Evolutionary conservation across 768 basidiomycete species (phyloP), one percentile per base, ranked within the genome.

Genomic region (Trametes maxima): DNA sequence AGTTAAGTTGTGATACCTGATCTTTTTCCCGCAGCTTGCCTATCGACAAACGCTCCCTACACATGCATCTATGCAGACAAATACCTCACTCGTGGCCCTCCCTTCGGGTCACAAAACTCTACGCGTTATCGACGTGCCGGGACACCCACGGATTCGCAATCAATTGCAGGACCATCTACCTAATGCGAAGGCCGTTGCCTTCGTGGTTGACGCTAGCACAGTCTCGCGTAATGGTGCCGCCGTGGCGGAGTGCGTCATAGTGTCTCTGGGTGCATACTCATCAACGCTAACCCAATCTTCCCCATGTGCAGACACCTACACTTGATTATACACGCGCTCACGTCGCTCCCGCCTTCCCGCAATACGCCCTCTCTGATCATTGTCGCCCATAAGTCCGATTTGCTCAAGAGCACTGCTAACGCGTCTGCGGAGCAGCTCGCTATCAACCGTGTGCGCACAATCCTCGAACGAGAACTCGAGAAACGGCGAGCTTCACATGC

Each of bases 401-500:
- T 90, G 5, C 76, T 94, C 60, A 89, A 84, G 64, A 65, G 72
- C 1, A 72, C 77, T 2, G 74, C 81, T 8, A 67, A 74, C 22
- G 74, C 81, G 17, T 60, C 79, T 2, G 59, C 69, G 17, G 70
- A 72, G 17, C 75, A 79, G n/a, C 80, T 88, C 11, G 90, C 87
- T 8, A 77, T 89, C 36, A 85, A 79, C 49, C 85, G 92, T 25
- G 89, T 92, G 14, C 86, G 85, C 53, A 84, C 84, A 6, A 83
- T 94, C 60, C 84, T 94, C 46, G 92, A 94, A 68, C 86, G 92
- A 47, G 92, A 94, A 69, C 81, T 94, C 5, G 90, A 92, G 70
- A 93, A 90, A 71, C 83, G 92, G 42, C 78, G 87, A 51, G 75
- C 72, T 1, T 82, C 87, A 2, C 86, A 89, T 64, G 79, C 78